Percentiles rank a stretch among this genome's conserved stretches.
phyloP scores from a whole-genome alignment of 768 basidiomycete genomes.

The Paxillus rubicundulus region DNA sequence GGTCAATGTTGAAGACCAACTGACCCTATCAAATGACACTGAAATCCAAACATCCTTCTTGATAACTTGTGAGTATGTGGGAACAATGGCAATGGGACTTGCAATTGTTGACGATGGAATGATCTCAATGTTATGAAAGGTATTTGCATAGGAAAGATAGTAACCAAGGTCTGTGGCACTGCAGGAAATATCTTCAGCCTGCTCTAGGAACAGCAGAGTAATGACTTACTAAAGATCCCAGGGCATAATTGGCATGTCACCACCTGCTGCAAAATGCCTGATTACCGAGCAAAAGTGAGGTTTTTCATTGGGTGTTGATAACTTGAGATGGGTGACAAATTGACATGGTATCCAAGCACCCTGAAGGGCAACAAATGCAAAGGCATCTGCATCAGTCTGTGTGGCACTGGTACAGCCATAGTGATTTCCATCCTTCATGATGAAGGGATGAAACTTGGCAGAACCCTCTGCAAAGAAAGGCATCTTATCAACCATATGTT shows the following conservation, averaged over 20 bases:
- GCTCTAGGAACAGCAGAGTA: background rate
- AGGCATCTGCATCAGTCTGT: background rate
- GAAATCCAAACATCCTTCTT: background rate
- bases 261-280: background rate
- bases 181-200: background rate
- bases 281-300: background rate
- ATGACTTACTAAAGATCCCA: slow-evolving; percentile 5
- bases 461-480: background rate
- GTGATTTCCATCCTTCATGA: background rate
- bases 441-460: background rate
- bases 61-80: background rate
- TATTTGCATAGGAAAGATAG: background rate
- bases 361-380: background rate
- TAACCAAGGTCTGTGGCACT: background rate
- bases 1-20: background rate
- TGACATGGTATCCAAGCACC: background rate
- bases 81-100: background rate
- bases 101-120: background rate
- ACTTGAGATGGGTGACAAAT: background rate
- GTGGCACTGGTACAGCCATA: background rate
- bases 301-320: background rate
- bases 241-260: background rate
- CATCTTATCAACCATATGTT: background rate
- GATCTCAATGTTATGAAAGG: background rate
- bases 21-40: background rate